phyloP scores from a whole-genome alignment of 2,329 filamentous ascomycete species.

The Sarocladium brachiariae region DNA sequence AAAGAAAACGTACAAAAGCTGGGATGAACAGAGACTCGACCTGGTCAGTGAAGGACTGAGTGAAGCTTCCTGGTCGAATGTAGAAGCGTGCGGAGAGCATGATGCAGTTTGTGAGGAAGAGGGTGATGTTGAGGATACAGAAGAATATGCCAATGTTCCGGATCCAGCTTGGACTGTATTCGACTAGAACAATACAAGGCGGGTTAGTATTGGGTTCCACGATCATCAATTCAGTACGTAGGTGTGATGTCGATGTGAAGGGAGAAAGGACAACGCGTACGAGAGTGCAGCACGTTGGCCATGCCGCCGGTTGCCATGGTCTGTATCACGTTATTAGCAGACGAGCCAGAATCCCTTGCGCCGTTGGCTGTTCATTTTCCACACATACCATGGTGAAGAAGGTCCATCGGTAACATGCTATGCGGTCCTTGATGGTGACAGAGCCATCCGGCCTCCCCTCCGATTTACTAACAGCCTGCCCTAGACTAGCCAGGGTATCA shows the following conservation, averaged over 20 bases:
- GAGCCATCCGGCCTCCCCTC: slow-evolving; percentile 22
- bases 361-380: too few species aligned
- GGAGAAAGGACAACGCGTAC: slow-evolving; percentile 30
- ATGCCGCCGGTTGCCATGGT: slow-evolving; percentile 49
- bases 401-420: slow-evolving; percentile 58
- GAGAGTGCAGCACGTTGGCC: slow-evolving; percentile 44
- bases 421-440: slow-evolving; percentile 41
- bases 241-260: too few species aligned
- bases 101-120: slow-evolving; percentile 57
- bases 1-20: slow-evolving; percentile 43
- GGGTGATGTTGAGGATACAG: slow-evolving; percentile 54
- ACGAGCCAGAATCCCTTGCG: too few species aligned
- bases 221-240: too few species aligned
- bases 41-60: slow-evolving; percentile 65
- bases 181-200: slow-evolving; percentile 28
- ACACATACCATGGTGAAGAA: slow-evolving; percentile 60
- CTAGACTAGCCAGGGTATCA: slow-evolving; percentile 17
- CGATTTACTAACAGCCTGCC: slow-evolving; percentile 27
- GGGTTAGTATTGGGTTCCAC: not conserved
- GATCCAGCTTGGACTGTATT: slow-evolving; percentile 49
- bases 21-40: slow-evolving; percentile 74
- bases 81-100: slow-evolving; percentile 64
- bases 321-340: slow-evolving; percentile 5
- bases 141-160: slow-evolving; percentile 52
- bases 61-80: slow-evolving; percentile 63